Evolutionary conservation across 2,329 filamentous ascomycete species (phyloP), one percentile per base, ranked within the genome.

Genomic region (Cladosporium sp.): DNA sequence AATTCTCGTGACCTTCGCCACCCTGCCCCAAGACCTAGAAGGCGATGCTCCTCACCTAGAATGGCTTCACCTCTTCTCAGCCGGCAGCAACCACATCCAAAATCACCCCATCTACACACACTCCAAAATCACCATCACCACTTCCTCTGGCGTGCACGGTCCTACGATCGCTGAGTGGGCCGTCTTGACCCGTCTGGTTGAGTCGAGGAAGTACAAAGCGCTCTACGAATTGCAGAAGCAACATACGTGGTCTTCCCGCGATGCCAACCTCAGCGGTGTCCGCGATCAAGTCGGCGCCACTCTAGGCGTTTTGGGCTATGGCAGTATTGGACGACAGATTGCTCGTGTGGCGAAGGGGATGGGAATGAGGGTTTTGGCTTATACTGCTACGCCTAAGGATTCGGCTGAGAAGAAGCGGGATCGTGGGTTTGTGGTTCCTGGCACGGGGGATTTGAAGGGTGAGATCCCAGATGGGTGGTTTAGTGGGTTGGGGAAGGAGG

Each of bases 301-400:
- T 24, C 73, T 88, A 1, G 85, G 83, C 0, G 80, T 88, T 13
- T 65, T 85, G 10, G 83, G 83, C 0, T 86, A 86, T 63, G 83
- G 83, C 5, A 82, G 79, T 65, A 86, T 86, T 61, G 83, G 83
- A 13, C 73, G 83, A 59, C 83, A 86, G 69, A 80, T 72, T 2
- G 71, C 67, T 12, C 56, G 69, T 13, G 67, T 72, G 15, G 71
- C 67, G 12, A 66, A 67, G 34, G 70, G 69, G 10, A 63, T 73
- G 80, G 89, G 89, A 17, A 86, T 90, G 80, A 78, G 84, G 25
- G 82, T 93, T 0, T 78, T 91, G 67, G 89, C 89, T 0, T 91
- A 88, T 74, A 93, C 89, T 0, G 84, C 88, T 0, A 83, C 83
- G 24, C 82, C 87, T 0, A 85, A 87, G n/a, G 70, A 76, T 8